Base-by-base conservation (phyloP, 371 early-diverging fungal species). In the Zopfochytrium polystomum region DNA sequence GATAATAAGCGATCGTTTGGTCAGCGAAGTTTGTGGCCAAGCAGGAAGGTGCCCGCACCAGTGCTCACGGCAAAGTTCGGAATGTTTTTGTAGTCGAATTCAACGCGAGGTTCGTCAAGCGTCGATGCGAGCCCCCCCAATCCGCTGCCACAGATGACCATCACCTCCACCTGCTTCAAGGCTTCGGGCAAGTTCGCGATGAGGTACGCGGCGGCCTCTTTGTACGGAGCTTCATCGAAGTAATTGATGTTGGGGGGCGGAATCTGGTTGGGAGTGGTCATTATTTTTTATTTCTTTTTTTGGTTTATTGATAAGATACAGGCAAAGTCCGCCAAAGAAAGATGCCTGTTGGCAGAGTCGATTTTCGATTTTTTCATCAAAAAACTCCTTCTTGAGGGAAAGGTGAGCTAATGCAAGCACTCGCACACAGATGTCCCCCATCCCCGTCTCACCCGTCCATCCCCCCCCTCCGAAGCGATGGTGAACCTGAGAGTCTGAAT, bases 141-240 rank as follows among this genome's bases (percentile, higher is more conserved):
- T 18, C 96, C 96, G 43, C 90, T 88, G 42, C 96, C 96, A 71
- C 96, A 95, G 67, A 95, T 85, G 53, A 95, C 87, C 60, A 87
- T 93, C 54, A 94, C 77, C 60, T 85, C 77, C 45, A 79, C 70
- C 29, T 13, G 48, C 48, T 64, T 35, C 33, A 73, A 57, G 23
- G 38, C 26, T 18, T 66, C 68, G 13, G 72, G 69, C 3, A 82
- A 55, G 30, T 47, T 67, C 15, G 33, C 15, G 48, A 44, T 43
- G 48, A 83, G 52, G 62, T 67, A 74, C 50, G 70, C 70, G 47
- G 74, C 71, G 4, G 80, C 64, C 49, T 61, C 65, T 13, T 26
- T 30, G 68, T 80, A 81, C 2, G 74, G 68, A 25, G 66, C 65
- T 56, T 66, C 47, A 25, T 64, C 43, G 34, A 70, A 71, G 65